These are phyloP conservation scores for Hapsidospora chrysogenum DNA, from an alignment of 495 filamentous ascomycete genomes.

Conservation along the genomic window DNA sequence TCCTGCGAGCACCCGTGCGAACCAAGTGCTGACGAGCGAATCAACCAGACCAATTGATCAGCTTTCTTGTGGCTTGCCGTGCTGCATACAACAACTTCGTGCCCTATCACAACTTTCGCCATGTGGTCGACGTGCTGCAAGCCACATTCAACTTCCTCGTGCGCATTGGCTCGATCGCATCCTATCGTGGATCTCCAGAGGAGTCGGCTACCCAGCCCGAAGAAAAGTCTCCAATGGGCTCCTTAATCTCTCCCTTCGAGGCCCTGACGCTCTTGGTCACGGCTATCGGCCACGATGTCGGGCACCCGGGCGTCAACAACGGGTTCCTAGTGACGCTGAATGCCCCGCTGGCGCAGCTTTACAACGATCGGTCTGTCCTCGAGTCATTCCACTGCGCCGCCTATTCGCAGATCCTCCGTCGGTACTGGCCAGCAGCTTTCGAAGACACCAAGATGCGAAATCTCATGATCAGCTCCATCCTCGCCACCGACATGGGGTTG, in stretches of 20 bases:
- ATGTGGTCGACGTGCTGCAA: slow-evolving; percentile 91
- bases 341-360: slow-evolving; percentile 88
- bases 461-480: slow-evolving; percentile 85
- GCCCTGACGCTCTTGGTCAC: slow-evolving; percentile 79
- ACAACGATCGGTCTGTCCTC: slow-evolving; percentile 92
- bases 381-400: slow-evolving; percentile 97
- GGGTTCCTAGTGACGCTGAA: slow-evolving; percentile 86
- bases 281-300: slow-evolving; percentile 93
- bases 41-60: slow-evolving; percentile 43
- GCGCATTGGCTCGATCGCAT: slow-evolving; percentile 58
- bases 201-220: slow-evolving; percentile 7
- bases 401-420: slow-evolving; percentile 86
- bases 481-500: slow-evolving; percentile 93
- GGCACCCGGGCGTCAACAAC: slow-evolving; percentile 96
- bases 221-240: slow-evolving; percentile 47
- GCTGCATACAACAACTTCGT: slow-evolving; percentile 87
- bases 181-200: slow-evolving; percentile 24
- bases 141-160: slow-evolving; percentile 87
- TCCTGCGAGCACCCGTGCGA: slow-evolving; percentile 1
- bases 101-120: slow-evolving; percentile 97
- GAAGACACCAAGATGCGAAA: slow-evolving; percentile 58
- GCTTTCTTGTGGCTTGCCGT: slow-evolving; percentile 69
- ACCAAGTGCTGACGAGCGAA: slow-evolving; percentile 11
- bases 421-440: slow-evolving; percentile 78
- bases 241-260: slow-evolving; percentile 66